Base-by-base conservation (phyloP, 2,329 filamentous ascomycete genomes). In the Neoascochyta sp. region DNA sequence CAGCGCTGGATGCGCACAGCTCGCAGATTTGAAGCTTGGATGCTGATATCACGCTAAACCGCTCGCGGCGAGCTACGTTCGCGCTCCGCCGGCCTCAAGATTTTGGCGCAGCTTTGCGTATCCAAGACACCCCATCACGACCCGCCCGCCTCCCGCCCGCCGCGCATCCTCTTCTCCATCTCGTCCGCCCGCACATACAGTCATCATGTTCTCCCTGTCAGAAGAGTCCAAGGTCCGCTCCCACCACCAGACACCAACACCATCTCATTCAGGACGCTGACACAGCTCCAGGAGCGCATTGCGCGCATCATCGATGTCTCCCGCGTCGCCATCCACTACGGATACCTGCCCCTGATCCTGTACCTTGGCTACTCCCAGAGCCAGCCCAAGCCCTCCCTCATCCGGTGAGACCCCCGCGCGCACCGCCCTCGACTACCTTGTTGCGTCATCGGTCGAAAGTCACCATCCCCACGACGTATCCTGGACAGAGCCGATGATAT, bases 341-440 rank as follows among this genome's bases (percentile, higher is more conserved):
- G 92, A 65, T 98, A 96, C 68, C 79, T 98, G 36, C 92, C 92
- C 54, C 69, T 98, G 66, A 93, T 98, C 64, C 77, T 98, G 66
- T 98, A 96, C 68, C 83, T 98, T 55, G 92, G 90, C 53, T 96
- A 95, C 73, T 93, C 90, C 32, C 83, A 86, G 65, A 96, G 89
- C 73, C 84, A 90, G 65, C 92, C 92, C 22, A 80, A 85, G 63
- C 92, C 92, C 32, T 82, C 86, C 24, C 63, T 86, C 51, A 83
- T 86, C 69, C 78, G 79, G 81, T 84, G 46, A 49, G 47, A 29
- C 23, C n/a, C 21, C 16, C 27, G 8, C 13, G 7, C 12, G 22
- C 14, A 15, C n/a, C n/a, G 8, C 14, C 7, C 7, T 15, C 12
- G 8, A 28, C 8, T 17, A 29, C 16, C 19, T n/a, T n/a, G n/a